Evolutionary conservation across 2,329 filamentous ascomycete species (phyloP), one percentile per base, ranked within the genome.

Genomic region (Pseudomassariella vexata): DNA sequence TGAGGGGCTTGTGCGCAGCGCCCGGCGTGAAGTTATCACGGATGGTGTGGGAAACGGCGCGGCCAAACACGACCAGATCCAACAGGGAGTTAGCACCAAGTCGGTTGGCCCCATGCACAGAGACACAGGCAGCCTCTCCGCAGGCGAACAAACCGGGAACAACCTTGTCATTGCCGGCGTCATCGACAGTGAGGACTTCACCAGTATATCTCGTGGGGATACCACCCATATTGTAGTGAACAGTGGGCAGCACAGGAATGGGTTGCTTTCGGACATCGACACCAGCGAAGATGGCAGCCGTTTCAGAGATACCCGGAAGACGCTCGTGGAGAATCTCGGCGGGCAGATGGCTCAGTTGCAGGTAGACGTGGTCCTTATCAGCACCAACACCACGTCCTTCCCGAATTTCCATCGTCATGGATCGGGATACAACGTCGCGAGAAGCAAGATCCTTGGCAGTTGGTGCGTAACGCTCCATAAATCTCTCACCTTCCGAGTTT

Each of bases 161-260:
- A 48, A 95, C 76, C 73, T 94, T 76, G 68, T 96, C 92, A 37
- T 94, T 79, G 47, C 92, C 92, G 40, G 77, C 61, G 56, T 85
- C 82, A 49, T 95, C 87, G 32, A 94, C 70, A 12, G 87, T 94
- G 48, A 98, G 66, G 40, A 96, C 92, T 68, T 98, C 88, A 62
- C 92, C 90, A 41, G 87, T 95, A 75, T 95, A 96, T 56, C 86
- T 87, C 47, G 92, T 96, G 32, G 90, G 90, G 49, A 98, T 95
- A 75, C 92, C 90, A 65, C 90, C 90, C 92, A 96, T 98, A 76
- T 95, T 95, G 77, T 98, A 98, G 74, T 98, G 89, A 47, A 95
- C 90, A 26, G 90, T 96, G 37, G 90, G 90, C 42, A 96, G 74
- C 46, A 96, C 90, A 40, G 90, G 90, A 49, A 96, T 96, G 45